Evolutionary conservation across 495 filamentous ascomycete genomes (phyloP).

Genomic region (Xanthoparmelia taractica): DNA sequence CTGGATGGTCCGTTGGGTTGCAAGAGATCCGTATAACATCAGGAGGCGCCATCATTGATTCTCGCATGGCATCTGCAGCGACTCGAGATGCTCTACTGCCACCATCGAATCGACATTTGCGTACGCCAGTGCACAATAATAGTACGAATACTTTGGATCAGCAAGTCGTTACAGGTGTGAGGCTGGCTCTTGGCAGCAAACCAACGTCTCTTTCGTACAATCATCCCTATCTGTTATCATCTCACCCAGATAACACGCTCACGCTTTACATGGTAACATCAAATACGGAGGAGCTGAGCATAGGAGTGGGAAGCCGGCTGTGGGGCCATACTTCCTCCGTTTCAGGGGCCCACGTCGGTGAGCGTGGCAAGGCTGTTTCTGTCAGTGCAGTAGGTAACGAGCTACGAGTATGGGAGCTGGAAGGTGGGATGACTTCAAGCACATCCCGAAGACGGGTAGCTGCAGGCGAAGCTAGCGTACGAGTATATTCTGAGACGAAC

Average conservation of each 20-base stretch:
- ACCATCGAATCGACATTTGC: conserved; percentile 10
- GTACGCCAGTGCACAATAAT: not conserved
- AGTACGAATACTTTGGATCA: not conserved
- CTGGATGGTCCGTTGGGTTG: conserved; percentile 81
- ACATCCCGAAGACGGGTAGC: conserved; percentile 32
- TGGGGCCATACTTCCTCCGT: conserved; percentile 96
- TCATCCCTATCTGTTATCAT: conserved; percentile 85
- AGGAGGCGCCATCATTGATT: conserved; percentile 45
- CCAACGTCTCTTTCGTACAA: conserved; percentile 78
- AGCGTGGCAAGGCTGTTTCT: conserved; percentile 83
- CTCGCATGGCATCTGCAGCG: conserved; percentile 47
- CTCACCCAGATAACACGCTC: conserved; percentile 86
- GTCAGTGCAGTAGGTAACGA: conserved; percentile 77
- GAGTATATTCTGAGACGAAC: conserved; percentile 38
- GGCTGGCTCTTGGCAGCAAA: conserved; percentile 25
- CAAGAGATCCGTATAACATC: conserved; percentile 69
- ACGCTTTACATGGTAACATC: conserved; percentile 81
- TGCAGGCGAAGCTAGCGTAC: conserved; percentile 48
- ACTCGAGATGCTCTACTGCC: conserved; percentile 24
- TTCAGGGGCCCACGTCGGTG: conserved; percentile 74
- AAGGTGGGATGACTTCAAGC: conserved; percentile 54
- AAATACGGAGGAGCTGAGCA: conserved; percentile 53
- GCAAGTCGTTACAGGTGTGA: not conserved
- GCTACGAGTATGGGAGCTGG: conserved; percentile 89
- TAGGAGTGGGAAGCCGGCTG: conserved; percentile 67